Evolutionary conservation across 306 rosid species (phyloP).

Genomic region (Luffa acutangula): DNA sequence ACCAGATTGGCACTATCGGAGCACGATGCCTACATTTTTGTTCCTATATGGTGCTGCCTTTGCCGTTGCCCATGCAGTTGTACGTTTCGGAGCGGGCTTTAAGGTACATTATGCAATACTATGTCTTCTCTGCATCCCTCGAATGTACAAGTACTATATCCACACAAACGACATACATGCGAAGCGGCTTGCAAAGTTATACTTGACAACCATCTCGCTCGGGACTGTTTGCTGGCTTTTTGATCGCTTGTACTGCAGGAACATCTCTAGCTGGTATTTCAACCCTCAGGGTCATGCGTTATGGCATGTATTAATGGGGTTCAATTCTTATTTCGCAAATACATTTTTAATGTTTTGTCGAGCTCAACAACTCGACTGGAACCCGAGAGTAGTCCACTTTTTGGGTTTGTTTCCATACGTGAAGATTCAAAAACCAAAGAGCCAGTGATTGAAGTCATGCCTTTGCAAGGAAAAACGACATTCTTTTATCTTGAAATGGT

Average conservation of each 20-base stretch:
- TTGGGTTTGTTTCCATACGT: conserved; percentile 67
- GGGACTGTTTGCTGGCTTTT: conserved; percentile 51
- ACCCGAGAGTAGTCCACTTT: conserved; percentile 43
- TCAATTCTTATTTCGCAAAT: conserved; percentile 65
- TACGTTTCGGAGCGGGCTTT: conserved; percentile 53
- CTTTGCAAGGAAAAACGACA: conserved; percentile 5
- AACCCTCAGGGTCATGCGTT: conserved; percentile 84
- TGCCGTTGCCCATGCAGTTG: conserved; percentile 40
- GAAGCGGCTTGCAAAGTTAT: conserved; percentile 59
- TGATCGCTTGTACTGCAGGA: conserved; percentile 53
- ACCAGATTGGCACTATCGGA: conserved; percentile 82
- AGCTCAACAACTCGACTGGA: conserved; percentile 63
- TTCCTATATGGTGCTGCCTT: conserved; percentile 55
- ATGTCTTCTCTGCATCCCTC: conserved; percentile 75
- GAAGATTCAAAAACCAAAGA: conserved; percentile 59
- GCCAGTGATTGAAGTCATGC: conserved; percentile 24
- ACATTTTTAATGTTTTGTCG: conserved; percentile 87
- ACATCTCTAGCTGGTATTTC: conserved; percentile 41
- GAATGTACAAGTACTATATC: conserved; percentile 88
- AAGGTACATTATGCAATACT: conserved; percentile 56
- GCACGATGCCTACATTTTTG: conserved; percentile 83
- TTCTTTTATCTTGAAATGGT: conserved; percentile 2
- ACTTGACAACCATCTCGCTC: conserved; percentile 35
- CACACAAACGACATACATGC: conserved; percentile 43
- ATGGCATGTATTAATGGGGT: conserved; percentile 74